These are phyloP conservation scores for Penicillium egyptiacum DNA, from an alignment of 495 filamentous ascomycete genomes.

Conservation along the genomic window DNA sequence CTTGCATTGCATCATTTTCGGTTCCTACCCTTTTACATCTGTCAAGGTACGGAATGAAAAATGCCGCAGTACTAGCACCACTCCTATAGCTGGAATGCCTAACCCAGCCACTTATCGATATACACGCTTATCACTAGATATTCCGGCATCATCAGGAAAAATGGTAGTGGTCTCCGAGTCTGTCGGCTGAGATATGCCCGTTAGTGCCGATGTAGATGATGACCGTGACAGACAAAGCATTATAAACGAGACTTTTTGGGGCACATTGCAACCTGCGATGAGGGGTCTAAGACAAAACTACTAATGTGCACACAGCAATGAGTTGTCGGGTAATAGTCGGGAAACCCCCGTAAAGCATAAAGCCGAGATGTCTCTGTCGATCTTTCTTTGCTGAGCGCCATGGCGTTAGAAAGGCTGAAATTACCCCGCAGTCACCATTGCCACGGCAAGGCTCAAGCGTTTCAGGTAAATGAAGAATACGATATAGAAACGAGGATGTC, in stretches of 20 bases:
- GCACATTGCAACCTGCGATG: constrained; percentile 11
- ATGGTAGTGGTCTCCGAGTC: constrained; percentile 42
- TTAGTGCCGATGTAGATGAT: constrained; percentile 13
- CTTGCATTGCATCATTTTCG: neutral
- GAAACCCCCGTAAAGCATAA: constrained; percentile 11
- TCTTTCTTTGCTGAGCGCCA: constrained; percentile 19
- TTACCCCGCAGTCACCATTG: constrained; percentile 23
- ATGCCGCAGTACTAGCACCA: constrained; percentile 15
- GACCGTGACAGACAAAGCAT: constrained; percentile 17
- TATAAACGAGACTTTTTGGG: constrained; percentile 34
- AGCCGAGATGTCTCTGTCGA: constrained; percentile 11
- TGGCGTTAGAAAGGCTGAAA: constrained; percentile 19
- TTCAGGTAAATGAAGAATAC: neutral
- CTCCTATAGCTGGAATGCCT: constrained; percentile 51
- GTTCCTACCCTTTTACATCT: neutral
- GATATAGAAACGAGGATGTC: neutral
- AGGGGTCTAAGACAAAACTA: constrained; percentile 19
- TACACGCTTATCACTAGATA: constrained; percentile 37
- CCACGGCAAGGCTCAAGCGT: constrained; percentile 10
- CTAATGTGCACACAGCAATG: neutral
- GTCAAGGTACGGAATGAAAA: neutral
- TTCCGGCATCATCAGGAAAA: constrained; percentile 8
- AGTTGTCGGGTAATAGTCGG: constrained; percentile 13
- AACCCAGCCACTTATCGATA: constrained; percentile 35
- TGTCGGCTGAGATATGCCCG: constrained; percentile 38